Evolutionary conservation across 2,329 filamentous ascomycete species (phyloP).

Genomic region (Diaporthe eres): DNA sequence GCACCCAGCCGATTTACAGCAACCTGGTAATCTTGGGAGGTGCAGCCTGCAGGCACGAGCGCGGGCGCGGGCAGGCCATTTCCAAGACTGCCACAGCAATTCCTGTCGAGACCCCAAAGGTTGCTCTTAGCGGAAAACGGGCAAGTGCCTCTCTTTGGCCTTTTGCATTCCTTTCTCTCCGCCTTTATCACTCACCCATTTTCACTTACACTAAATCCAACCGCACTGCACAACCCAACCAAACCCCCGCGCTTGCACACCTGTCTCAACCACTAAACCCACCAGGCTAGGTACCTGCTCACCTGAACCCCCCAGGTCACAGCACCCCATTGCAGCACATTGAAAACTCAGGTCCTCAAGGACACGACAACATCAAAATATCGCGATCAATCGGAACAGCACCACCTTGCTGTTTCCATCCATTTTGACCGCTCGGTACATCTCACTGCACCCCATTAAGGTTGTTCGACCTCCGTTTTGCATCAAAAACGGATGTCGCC

Average conservation of each 20-base stretch:
- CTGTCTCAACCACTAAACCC: slow-evolving; percentile 31
- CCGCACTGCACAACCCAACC: slow-evolving; percentile 7
- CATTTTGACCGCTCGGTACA: slow-evolving; percentile 47
- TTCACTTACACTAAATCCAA: slow-evolving; percentile 21
- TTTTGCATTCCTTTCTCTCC: slow-evolving; percentile 32
- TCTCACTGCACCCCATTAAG: slow-evolving; percentile 54
- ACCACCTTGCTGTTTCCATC: slow-evolving; percentile 56
- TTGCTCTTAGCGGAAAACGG: slow-evolving; percentile 25
- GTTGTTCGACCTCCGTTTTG: slow-evolving; percentile 68
- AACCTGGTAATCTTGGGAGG: neutral
- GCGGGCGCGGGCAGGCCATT: slow-evolving; percentile 12
- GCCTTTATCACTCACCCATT: slow-evolving; percentile 28
- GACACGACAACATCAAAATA: slow-evolving; percentile 39
- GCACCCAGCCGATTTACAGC: neutral
- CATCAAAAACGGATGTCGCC: slow-evolving; percentile 77
- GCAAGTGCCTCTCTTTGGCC: slow-evolving; percentile 29
- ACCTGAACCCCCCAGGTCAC: slow-evolving; percentile 18
- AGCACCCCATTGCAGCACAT: slow-evolving; percentile 35
- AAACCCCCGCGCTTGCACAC: neutral
- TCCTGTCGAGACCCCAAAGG: neutral
- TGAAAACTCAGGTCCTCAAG: slow-evolving; percentile 40
- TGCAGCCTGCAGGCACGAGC: neutral
- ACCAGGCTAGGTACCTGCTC: slow-evolving; percentile 15
- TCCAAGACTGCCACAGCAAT: slow-evolving; percentile 11
- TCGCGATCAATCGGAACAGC: slow-evolving; percentile 50